A percentile compares a stretch with the other conserved stretches of the same genome.
phyloP scores from a whole-genome alignment of 257 asterid genomes.

The Thymus mandschuricus region DNA sequence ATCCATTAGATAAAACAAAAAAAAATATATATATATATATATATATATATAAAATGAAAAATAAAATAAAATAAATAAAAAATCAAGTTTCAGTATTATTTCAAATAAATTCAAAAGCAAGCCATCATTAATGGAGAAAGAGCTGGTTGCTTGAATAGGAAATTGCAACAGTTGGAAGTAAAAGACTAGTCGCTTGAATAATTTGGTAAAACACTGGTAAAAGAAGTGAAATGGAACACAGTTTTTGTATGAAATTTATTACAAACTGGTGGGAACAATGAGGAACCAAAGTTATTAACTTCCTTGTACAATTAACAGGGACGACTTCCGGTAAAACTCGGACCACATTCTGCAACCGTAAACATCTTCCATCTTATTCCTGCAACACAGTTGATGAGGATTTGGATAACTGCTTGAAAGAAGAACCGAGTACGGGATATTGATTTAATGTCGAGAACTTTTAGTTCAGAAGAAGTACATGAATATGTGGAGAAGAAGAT shows the following conservation, averaged over 20 bases:
- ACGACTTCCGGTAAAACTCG: slow-evolving; percentile 14
- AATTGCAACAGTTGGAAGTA: neutral
- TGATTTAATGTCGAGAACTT: neutral
- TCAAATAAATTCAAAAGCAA: too few species aligned
- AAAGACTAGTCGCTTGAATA: neutral
- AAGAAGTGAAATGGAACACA: slow-evolving; percentile 14
- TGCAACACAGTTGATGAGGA: slow-evolving; percentile 21
- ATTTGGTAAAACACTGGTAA: slow-evolving; percentile 24
- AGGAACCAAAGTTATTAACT: slow-evolving; percentile 22
- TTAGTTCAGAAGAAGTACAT: neutral
- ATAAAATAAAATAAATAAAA: too few species aligned
- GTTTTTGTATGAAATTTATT: slow-evolving; percentile 33
- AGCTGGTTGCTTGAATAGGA: neutral
- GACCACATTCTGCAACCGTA: slow-evolving; percentile 29
- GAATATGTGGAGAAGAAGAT: slow-evolving; percentile 9
- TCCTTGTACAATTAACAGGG: slow-evolving; percentile 23
- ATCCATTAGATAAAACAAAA: too few species aligned
- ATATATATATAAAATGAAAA: too few species aligned
- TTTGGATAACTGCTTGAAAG: neutral
- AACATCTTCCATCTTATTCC: slow-evolving; percentile 40
- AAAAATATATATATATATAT: too few species aligned
- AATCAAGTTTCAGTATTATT: too few species aligned
- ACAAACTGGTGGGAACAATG: slow-evolving; percentile 25
- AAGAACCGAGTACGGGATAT: neutral
- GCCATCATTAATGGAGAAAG: neutral